phyloP scores from a whole-genome alignment of 129 eudicot genomes.

The Centaurea solstitialis region DNA sequence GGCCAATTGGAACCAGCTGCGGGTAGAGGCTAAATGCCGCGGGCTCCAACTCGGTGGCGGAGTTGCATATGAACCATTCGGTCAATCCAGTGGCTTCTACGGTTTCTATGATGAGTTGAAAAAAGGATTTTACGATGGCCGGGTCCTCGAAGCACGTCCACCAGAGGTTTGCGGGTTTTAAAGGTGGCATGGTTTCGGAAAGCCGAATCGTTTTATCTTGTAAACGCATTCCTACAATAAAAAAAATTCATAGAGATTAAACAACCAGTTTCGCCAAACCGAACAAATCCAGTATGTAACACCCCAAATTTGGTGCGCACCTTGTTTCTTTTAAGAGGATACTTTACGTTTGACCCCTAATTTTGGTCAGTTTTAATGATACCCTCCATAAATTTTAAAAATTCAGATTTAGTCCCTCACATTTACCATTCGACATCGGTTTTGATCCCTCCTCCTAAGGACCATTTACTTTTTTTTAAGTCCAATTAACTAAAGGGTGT shows the following conservation, averaged over 20 bases:
- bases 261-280: too few species aligned
- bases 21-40: constrained; percentile 37
- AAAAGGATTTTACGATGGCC: neutral
- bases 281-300: too few species aligned
- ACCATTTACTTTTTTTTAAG: too few species aligned
- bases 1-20: constrained; percentile 45
- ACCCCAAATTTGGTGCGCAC: too few species aligned
- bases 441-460: too few species aligned
- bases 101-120: neutral
- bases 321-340: too few species aligned
- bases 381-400: too few species aligned
- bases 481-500: too few species aligned
- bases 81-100: constrained; percentile 20
- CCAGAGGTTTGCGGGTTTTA: constrained; percentile 27
- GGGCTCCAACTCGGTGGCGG: constrained; percentile 44
- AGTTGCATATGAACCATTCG: constrained; percentile 47
- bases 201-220: constrained; percentile 37
- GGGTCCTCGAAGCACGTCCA: constrained; percentile 41
- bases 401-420: too few species aligned
- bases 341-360: too few species aligned
- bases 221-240: constrained; percentile 35
- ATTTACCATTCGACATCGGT: too few species aligned
- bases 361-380: too few species aligned
- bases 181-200: constrained; percentile 48
- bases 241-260: neutral